These are phyloP conservation scores for Dactylonectria estremocensis DNA, from an alignment of 2,329 filamentous ascomycete genomes.

Conservation along the genomic window DNA sequence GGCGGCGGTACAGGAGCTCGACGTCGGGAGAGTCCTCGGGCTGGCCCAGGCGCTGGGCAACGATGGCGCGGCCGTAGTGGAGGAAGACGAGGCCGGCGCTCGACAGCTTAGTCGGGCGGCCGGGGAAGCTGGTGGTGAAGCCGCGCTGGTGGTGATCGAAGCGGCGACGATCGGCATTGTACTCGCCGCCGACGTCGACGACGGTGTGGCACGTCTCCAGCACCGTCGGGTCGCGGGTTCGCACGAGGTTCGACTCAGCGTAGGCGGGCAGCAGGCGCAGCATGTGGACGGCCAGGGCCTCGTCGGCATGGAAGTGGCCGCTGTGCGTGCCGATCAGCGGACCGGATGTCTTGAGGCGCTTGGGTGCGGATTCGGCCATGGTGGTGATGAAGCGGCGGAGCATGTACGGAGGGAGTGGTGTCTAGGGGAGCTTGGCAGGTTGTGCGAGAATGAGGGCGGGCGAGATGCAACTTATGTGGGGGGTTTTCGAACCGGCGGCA, in stretches of 20 bases:
- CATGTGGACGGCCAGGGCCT: constrained; percentile 96
- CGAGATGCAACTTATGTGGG: neutral
- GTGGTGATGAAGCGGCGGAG: constrained; percentile 50
- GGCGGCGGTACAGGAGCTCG: constrained; percentile 84
- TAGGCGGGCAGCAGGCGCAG: constrained; percentile 91
- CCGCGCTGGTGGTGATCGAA: constrained; percentile 98
- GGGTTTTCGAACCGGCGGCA: neutral
- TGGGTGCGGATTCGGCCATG: constrained; percentile 77
- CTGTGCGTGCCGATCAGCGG: constrained; percentile 93
- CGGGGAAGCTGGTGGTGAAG: constrained; percentile 89
- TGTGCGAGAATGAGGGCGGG: constrained; percentile 7
- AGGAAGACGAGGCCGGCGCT: constrained; percentile 95
- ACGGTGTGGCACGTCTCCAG: constrained; percentile 92
- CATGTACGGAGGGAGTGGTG: constrained; percentile 44
- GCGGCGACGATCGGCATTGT: constrained; percentile 81
- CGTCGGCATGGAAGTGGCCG: constrained; percentile 99
- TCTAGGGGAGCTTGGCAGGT: constrained; percentile 7
- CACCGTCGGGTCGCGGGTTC: constrained; percentile 86
- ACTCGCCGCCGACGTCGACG: constrained; percentile 97
- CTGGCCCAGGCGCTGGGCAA: constrained; percentile 71
- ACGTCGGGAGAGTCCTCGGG: constrained; percentile 77
- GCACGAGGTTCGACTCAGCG: constrained; percentile 79
- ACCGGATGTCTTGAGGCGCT: constrained; percentile 84
- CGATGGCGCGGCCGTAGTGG: constrained; percentile 91
- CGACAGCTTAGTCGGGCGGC: constrained; percentile 88